A percentile compares a stretch with the other conserved stretches of the same genome.
These are phyloP conservation scores for Scheffersomyces ergatensis DNA, from an alignment of 805 yeast species.

Conservation along the genomic window DNA sequence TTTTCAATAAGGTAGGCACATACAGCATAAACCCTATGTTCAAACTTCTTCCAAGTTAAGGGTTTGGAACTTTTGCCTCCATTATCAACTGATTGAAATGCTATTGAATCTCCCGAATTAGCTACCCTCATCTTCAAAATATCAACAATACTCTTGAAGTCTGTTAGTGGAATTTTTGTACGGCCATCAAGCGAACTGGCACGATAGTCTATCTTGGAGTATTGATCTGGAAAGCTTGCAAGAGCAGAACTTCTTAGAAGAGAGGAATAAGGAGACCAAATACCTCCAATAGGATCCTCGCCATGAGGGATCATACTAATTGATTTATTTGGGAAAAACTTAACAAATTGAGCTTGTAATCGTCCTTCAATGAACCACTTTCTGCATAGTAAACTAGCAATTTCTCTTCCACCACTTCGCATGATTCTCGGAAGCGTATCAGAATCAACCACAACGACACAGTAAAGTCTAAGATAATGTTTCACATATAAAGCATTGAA, in stretches of 20 bases:
- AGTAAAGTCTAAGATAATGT: conserved; percentile 77
- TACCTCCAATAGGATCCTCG: conserved; percentile 74
- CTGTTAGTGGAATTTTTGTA: conserved; percentile 69
- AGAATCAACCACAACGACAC: conserved; percentile 77
- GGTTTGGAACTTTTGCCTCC: conserved; percentile 37
- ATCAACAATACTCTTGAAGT: conserved; percentile 68
- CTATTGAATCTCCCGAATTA: conserved; percentile 75
- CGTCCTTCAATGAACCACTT: conserved; percentile 74
- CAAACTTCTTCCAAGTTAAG: conserved; percentile 76
- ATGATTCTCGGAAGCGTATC: conserved; percentile 81
- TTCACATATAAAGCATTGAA: conserved; percentile 39
- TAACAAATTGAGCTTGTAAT: conserved; percentile 77
- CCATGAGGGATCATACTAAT: conserved; percentile 69
- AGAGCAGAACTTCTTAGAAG: conserved; percentile 60
- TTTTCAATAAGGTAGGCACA: conserved; percentile 70
- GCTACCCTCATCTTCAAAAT: conserved; percentile 76
- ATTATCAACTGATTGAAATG: conserved; percentile 51
- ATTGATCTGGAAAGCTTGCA: conserved; percentile 66
- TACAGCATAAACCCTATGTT: conserved; percentile 70
- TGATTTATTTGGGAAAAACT: conserved; percentile 67
- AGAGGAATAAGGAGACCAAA: conserved; percentile 80
- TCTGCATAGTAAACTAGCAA: conserved; percentile 86
- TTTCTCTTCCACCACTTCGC: conserved; percentile 83
- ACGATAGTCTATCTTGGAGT: conserved; percentile 77
- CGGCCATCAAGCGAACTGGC: conserved; percentile 76